A percentile compares a stretch with the other conserved stretches of the same genome.
These are phyloP conservation scores for Candida pseudoglaebosa DNA, from an alignment of 805 yeast genomes.

Conservation along the genomic window DNA sequence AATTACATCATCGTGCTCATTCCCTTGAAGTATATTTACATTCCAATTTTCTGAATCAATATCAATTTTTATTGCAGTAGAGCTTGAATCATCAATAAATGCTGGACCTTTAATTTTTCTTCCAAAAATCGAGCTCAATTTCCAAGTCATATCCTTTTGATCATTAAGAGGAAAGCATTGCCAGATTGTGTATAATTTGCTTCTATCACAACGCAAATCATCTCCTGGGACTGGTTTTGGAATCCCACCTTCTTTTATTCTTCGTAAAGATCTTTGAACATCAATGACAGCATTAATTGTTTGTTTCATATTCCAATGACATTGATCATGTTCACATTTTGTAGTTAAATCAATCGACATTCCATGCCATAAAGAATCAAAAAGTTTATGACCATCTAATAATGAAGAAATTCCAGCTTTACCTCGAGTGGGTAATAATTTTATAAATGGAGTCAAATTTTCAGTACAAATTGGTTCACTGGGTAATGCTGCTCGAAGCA, in stretches of 20 bases:
- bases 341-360: slow-evolving; percentile 81
- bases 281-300: slow-evolving; percentile 70
- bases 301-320: slow-evolving; percentile 57
- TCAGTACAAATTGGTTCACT: slow-evolving; percentile 96
- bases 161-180: slow-evolving; percentile 78
- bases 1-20: slow-evolving; percentile 8
- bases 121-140: slow-evolving; percentile 68
- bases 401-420: slow-evolving; percentile 82
- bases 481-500: slow-evolving; percentile 83
- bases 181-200: slow-evolving; percentile 55
- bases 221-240: slow-evolving; percentile 77
- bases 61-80: slow-evolving; percentile 44
- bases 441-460: slow-evolving; percentile 88
- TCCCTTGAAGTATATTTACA: slow-evolving; percentile 15
- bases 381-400: slow-evolving; percentile 84
- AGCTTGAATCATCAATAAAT: slow-evolving; percentile 40
- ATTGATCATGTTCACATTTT: slow-evolving; percentile 39
- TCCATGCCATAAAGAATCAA: slow-evolving; percentile 91
- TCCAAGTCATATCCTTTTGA: slow-evolving; percentile 43
- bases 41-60: slow-evolving; percentile 46
- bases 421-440: slow-evolving; percentile 87
- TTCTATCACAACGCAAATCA: slow-evolving; percentile 66
- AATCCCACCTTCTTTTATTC: slow-evolving; percentile 57
- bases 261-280: slow-evolving; percentile 61
- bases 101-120: slow-evolving; percentile 61